Percentiles rank a stretch among this genome's conserved stretches.
Evolutionary conservation across 106 monocot genomes (phyloP).

Genomic region (Dendrobium catenatum): DNA sequence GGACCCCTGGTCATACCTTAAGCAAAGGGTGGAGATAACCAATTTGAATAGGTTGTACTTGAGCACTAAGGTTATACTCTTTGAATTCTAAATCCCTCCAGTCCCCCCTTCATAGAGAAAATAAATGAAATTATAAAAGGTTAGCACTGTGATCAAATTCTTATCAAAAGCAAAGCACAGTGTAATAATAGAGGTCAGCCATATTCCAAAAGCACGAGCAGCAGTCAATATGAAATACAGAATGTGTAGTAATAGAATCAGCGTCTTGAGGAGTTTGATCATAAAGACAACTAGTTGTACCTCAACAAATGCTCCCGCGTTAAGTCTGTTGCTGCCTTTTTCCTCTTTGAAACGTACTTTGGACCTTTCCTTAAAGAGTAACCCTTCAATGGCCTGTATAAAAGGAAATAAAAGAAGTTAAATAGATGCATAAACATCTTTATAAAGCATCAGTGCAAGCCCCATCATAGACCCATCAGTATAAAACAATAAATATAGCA

Average conservation of each 20-base stretch:
- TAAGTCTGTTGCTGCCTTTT: slow-evolving; percentile 58
- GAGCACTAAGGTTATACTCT: slow-evolving; percentile 51
- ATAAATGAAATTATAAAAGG: neutral
- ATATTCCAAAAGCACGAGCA: neutral
- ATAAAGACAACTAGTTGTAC: slow-evolving; percentile 17
- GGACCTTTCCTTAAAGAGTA: slow-evolving; percentile 58
- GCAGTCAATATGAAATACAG: neutral
- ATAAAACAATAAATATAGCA: neutral
- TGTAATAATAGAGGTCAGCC: neutral
- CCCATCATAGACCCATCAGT: neutral
- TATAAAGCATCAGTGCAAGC: neutral
- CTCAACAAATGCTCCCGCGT: slow-evolving; percentile 53
- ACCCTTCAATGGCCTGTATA: slow-evolving; percentile 41
- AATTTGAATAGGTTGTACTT: slow-evolving; percentile 43
- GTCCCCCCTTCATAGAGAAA: slow-evolving; percentile 36
- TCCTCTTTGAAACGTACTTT: slow-evolving; percentile 45
- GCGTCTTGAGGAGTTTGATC: neutral
- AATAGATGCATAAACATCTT: neutral
- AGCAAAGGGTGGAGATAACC: slow-evolving; percentile 65
- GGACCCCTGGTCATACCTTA: slow-evolving; percentile 26
- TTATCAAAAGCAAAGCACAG: neutral
- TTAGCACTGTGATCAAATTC: neutral
- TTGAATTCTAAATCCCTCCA: slow-evolving; percentile 70
- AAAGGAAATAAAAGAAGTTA: neutral
- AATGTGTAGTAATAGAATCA: neutral